Conservation (phyloP, 1,139 yeast genomes). For the Nakaseomyces sp. region DNA sequence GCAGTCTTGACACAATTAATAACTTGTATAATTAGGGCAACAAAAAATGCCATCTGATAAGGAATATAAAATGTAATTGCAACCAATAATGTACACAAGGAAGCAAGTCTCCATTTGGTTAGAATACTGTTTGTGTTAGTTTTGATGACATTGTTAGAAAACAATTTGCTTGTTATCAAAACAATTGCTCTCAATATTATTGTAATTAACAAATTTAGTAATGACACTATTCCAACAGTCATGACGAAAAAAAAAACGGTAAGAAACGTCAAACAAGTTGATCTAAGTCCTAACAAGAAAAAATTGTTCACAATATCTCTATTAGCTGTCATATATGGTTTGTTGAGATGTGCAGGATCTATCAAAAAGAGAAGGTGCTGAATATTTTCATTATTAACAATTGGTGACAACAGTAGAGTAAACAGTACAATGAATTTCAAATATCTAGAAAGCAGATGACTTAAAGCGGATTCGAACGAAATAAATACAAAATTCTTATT, state of each 20-base stretch:
- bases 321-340: slow-evolving; percentile 19
- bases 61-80: slow-evolving; percentile 59
- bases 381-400: slow-evolving; percentile 28
- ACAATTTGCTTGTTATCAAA: slow-evolving; percentile 6
- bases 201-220: slow-evolving; percentile 3
- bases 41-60: slow-evolving; percentile 64
- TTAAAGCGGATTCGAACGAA: slow-evolving; percentile 42
- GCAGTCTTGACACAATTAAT: slow-evolving; percentile 36
- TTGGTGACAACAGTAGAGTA: slow-evolving; percentile 36
- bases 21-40: slow-evolving; percentile 48
- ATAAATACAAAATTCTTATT: slow-evolving; percentile 40
- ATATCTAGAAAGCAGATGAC: slow-evolving; percentile 26
- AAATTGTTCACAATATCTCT: slow-evolving; percentile 32
- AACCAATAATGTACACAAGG: slow-evolving; percentile 28
- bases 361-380: slow-evolving; percentile 35
- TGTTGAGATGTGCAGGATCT: slow-evolving; percentile 49
- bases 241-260: slow-evolving; percentile 51
- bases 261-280: slow-evolving; percentile 41
- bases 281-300: slow-evolving; percentile 65
- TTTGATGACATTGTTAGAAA: slow-evolving; percentile 14
- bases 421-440: slow-evolving; percentile 17
- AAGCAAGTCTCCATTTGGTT: slow-evolving; percentile 2
- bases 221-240: slow-evolving; percentile 41
- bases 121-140: slow-evolving; percentile 30
- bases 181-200: neutral